phyloP scores from a whole-genome alignment of 2,329 filamentous ascomycete genomes.

The Pseudogymnoascus sp. region DNA sequence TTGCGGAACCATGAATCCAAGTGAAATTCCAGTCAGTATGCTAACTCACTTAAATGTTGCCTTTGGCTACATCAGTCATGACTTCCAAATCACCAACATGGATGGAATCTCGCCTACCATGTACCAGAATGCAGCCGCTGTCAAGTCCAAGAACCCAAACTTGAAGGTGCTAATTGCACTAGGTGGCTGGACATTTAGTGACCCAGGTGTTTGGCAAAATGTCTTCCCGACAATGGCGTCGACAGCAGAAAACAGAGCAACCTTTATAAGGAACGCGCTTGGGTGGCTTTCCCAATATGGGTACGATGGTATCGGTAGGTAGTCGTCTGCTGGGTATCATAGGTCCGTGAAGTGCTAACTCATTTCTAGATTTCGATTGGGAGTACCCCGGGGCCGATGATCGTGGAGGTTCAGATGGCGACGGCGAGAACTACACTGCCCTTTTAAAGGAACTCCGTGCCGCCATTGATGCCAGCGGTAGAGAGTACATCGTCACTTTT shows the following conservation, averaged over 20 bases:
- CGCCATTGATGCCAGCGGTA: conserved; percentile 19
- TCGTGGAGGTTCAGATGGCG: not conserved
- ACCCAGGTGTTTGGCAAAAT: conserved; percentile 13
- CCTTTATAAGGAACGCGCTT: not conserved
- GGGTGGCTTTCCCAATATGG: not conserved
- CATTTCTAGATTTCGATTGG: conserved; percentile 17
- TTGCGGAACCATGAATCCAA: not conserved
- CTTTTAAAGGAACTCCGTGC: not conserved
- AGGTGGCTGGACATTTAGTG: conserved; percentile 34
- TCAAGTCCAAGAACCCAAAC: conserved; percentile 25
- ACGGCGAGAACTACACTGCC: not conserved
- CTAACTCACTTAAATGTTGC: not conserved
- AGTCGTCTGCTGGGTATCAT: not conserved
- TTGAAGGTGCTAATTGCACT: conserved; percentile 27
- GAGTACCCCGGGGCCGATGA: conserved; percentile 6
- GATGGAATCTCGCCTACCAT: conserved; percentile 3
- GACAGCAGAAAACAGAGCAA: not conserved
- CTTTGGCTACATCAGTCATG: not conserved
- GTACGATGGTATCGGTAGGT: not conserved
- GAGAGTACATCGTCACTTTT: conserved; percentile 20
- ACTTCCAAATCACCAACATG: conserved; percentile 18
- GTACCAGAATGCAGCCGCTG: conserved; percentile 13
- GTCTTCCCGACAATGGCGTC: not conserved
- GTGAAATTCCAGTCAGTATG: not conserved
- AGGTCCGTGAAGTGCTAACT: conserved; percentile 25